Base-by-base conservation (phyloP, 2,329 filamentous ascomycete genomes). In the Ascochyta pisi region DNA sequence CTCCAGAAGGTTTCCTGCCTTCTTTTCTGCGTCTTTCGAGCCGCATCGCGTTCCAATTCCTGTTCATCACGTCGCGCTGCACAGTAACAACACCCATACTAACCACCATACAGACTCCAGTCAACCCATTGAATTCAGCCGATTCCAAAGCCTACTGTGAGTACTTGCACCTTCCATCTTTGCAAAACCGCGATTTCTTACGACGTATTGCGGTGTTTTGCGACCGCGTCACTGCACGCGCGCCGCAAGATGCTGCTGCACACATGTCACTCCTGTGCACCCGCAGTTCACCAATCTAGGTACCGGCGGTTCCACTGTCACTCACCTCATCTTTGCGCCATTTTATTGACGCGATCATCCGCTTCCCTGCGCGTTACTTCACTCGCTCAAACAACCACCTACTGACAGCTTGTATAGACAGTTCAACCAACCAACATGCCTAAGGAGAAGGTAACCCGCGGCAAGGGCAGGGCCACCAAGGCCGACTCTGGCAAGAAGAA, bases 391-490 rank as follows among this genome's bases (percentile, higher is more conserved):
- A 40, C 60, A 62, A 51, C 61, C 56, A 38, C 35, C 31, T 33
- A 40, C 58, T 60, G 29, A 48, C 58, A 65, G 57, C 33, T 22
- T 44, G 39, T 8, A 16, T n/a, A 56, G 53, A 46, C 47, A 51
- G 42, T 16, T 6, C n/a, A 46, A 27, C 50, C 51, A 50, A 67
- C 55, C 71, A 86, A 63, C 62, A 90, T 90, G 88, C 87, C 87
- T 73, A 89, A 89, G 82, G 86, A 87, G 68, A 85, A 85, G 78
- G 78, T 82, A 62, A 82, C 80, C 66, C 83, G 84, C 73, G 83
- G 86, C 76, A 86, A 86, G 78, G 77, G 81, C 74, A 87, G 86
- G 80, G 74, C 76, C 74, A 50, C 82, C 73, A 82, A 82, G 75
- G 71, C 76, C 65, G 78, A 77, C 61, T 78, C 78, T 60, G 83